Evolutionary conservation across 345 rosid genomes (phyloP), one percentile per base, ranked within the genome.

Genomic region (Combretum micranthum): DNA sequence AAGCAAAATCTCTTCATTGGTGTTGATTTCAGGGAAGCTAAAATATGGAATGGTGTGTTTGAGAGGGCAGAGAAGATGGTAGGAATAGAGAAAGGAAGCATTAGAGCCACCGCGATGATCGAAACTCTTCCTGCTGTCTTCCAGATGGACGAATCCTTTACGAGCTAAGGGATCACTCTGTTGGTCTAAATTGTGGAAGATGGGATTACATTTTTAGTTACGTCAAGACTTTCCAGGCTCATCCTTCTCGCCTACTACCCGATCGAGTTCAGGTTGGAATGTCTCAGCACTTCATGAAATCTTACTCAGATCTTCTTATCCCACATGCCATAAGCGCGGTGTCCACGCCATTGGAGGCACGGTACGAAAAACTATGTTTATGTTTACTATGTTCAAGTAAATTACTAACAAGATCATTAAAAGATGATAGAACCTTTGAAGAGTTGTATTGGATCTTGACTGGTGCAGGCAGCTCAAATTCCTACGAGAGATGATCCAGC

Each of bases 331-430:
- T 22, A 72, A 74, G 67, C 91, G 90, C 0, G 86, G 97, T 1
- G 94, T 83, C 22, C 97, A 93, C 42, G 96, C 97, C 77, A 93
- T 89, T 96, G 96, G 99, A 0, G 97, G 99, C 49, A 89, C 89
- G 97, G 96, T 84, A 69, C 15, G 74, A 57, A 47, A 42, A 37
- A 16, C 57, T 39, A 3, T 15, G 4, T 20, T 23, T 37, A n/a
- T 21, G 25, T 17, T 56, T 43, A 19, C 26, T 13, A 25, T 18
- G 5, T 4, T 39, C 11, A 11, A 26, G 54, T 44, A 3, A 15
- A 16, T 50, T n/a, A 15, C 44, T 32, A 42, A 43, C 3, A 11
- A 56, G 60, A 20, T 17, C 3, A 7, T n/a, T 44, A 44, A 56
- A 13, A 13, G 14, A n/a, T n/a, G n/a, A n/a, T n/a, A n/a, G n/a